Percentiles rank a stretch among this genome's conserved stretches.
Conservation (phyloP, 345 rosid species). For the Eucalyptus virginea region DNA sequence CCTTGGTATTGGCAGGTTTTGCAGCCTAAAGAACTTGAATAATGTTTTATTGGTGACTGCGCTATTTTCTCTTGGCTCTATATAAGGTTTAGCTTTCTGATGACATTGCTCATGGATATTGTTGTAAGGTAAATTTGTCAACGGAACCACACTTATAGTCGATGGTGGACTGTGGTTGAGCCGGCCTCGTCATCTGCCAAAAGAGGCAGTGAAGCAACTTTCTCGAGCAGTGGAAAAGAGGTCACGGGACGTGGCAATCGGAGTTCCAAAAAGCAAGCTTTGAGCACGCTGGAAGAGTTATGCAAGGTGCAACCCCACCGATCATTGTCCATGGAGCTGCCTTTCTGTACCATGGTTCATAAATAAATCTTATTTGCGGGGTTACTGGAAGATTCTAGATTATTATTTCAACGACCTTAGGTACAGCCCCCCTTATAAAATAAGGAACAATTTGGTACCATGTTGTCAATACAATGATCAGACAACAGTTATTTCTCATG, state of each 20-base stretch:
- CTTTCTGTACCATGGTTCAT: neutral
- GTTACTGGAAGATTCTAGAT: neutral
- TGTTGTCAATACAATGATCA: neutral
- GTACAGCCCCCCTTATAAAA: neutral
- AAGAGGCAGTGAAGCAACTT: constrained; percentile 27
- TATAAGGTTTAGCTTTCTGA: neutral
- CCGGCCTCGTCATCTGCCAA: constrained; percentile 25
- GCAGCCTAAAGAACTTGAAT: neutral
- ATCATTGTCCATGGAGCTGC: neutral
- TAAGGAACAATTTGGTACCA: neutral
- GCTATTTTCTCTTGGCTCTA: neutral
- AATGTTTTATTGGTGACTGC: neutral
- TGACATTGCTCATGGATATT: neutral
- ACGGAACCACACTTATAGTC: constrained; percentile 30
- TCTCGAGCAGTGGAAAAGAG: constrained; percentile 36
- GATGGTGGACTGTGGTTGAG: constrained; percentile 54
- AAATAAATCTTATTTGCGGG: neutral
- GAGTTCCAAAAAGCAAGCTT: neutral
- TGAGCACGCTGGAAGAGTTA: neutral
- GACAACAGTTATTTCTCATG: neutral
- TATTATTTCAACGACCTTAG: neutral
- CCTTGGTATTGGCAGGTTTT: neutral
- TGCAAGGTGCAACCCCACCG: neutral
- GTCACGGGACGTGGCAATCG: constrained; percentile 13
- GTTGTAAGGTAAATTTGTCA: constrained; percentile 27